Percentiles rank a stretch among this genome's conserved stretches.
Evolutionary conservation across 768 basidiomycete species (phyloP).

Genomic region (Asterophora lycoperdoides): DNA sequence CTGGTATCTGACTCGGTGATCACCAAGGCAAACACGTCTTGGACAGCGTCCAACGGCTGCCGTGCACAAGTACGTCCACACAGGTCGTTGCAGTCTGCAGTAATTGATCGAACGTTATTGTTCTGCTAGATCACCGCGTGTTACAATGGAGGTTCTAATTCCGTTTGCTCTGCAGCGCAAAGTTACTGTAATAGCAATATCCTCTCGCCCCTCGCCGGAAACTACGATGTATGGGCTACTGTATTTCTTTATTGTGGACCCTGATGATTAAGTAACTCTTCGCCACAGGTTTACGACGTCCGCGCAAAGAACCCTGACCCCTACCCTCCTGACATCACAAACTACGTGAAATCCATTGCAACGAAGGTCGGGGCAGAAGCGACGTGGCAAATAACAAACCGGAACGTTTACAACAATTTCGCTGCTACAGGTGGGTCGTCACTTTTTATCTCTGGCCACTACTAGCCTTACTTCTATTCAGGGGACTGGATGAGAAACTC

Average conservation of each 20-base stretch:
- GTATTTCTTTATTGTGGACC: neutral
- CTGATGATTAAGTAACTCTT: neutral
- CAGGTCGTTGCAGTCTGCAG: neutral
- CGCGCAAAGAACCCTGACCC: slow-evolving; percentile 41
- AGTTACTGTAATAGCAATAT: slow-evolving; percentile 55
- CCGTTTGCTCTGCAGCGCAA: slow-evolving; percentile 54
- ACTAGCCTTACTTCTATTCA: slow-evolving; percentile 3
- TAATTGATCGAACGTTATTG: neutral
- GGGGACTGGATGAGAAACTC: slow-evolving; percentile 59
- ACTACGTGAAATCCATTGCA: slow-evolving; percentile 26
- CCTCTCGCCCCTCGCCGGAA: slow-evolving; percentile 48
- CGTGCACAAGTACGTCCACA: slow-evolving; percentile 35
- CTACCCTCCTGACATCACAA: slow-evolving; percentile 44
- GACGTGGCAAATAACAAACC: slow-evolving; percentile 39
- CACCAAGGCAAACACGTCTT: slow-evolving; percentile 38
- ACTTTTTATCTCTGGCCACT: neutral
- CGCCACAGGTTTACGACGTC: slow-evolving; percentile 44
- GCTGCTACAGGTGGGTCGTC: slow-evolving; percentile 37
- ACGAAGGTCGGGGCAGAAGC: slow-evolving; percentile 42
- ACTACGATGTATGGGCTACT: slow-evolving; percentile 41
- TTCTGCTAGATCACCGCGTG: slow-evolving; percentile 57
- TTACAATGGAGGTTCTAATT: slow-evolving; percentile 42
- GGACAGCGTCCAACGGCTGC: slow-evolving; percentile 43
- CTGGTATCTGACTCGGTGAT: slow-evolving; percentile 44
- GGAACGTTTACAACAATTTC: slow-evolving; percentile 44